phyloP scores from a whole-genome alignment of 2,329 filamentous ascomycete species.

The Aureobasidium namibiae region DNA sequence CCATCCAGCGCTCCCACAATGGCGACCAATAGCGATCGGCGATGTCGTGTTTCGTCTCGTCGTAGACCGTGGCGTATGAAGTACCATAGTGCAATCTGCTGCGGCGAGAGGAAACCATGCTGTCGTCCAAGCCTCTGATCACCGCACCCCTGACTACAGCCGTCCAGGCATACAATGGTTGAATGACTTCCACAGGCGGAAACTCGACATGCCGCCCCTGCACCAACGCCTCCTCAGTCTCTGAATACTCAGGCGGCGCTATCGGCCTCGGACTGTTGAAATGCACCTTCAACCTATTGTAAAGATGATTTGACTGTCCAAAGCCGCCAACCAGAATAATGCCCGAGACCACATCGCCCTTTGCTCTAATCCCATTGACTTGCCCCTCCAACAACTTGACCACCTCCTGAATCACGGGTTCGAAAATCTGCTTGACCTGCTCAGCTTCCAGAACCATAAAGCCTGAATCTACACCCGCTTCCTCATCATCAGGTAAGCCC shows the following conservation, averaged over 20 bases:
- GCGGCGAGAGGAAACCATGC: conserved; percentile 67
- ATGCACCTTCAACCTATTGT: conserved; percentile 60
- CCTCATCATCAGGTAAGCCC: conserved; percentile 68
- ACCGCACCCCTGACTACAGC: conserved; percentile 72
- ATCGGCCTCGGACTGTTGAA: conserved; percentile 44
- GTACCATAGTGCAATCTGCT: conserved; percentile 73
- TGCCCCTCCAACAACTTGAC: conserved; percentile 37
- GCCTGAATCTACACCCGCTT: conserved; percentile 65
- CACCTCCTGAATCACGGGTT: conserved; percentile 57
- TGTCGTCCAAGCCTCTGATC: conserved; percentile 67
- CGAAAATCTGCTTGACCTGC: conserved; percentile 51
- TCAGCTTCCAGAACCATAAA: conserved; percentile 68
- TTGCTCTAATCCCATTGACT: conserved; percentile 36
- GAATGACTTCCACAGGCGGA: conserved; percentile 75
- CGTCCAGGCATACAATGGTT: conserved; percentile 66
- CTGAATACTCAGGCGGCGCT: conserved; percentile 44
- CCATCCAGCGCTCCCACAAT: conserved; percentile 80
- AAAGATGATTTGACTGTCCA: conserved; percentile 64
- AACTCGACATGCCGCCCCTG: conserved; percentile 70
- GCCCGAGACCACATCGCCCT: conserved; percentile 39
- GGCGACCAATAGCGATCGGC: conserved; percentile 74
- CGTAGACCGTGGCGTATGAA: conserved; percentile 72
- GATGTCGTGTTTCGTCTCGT: conserved; percentile 65
- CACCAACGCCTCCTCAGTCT: conserved; percentile 59
- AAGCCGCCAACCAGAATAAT: conserved; percentile 78